phyloP scores from a whole-genome alignment of 148 eudicot species.

The Salicornia ramosissima region DNA sequence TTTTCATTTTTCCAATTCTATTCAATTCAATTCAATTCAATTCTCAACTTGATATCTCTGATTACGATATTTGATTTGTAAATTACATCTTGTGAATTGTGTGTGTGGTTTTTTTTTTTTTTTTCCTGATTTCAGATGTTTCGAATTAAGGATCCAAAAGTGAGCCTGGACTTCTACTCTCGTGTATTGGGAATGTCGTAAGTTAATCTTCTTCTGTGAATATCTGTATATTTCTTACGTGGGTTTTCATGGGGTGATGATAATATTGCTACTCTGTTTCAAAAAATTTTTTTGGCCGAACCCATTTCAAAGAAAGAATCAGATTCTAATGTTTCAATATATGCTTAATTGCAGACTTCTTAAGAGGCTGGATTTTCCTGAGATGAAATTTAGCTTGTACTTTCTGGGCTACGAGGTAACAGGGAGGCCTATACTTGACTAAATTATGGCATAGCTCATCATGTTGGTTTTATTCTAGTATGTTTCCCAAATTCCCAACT shows the following conservation, averaged over 20 bases:
- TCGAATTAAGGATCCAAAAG: slow-evolving; percentile 92
- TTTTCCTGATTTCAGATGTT: slow-evolving; percentile 79
- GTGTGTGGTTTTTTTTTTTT: too few relatives aligned
- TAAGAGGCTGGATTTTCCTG: slow-evolving; percentile 86
- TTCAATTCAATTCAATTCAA: too few relatives aligned
- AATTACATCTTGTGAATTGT: too few relatives aligned
- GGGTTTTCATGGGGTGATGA: background rate
- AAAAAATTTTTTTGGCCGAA: too few relatives aligned
- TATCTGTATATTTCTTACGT: background rate
- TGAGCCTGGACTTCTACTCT: slow-evolving; percentile 84
- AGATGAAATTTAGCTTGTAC: slow-evolving; percentile 79
- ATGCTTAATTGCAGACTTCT: slow-evolving; percentile 54
- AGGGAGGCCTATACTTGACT: background rate
- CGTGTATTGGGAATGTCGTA: slow-evolving; percentile 97
- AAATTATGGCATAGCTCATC: background rate
- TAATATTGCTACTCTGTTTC: too few relatives aligned
- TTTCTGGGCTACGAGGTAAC: slow-evolving; percentile 87
- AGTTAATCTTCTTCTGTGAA: slow-evolving; percentile 30
- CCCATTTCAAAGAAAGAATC: background rate
- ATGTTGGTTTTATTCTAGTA: background rate
- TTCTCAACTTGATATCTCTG: background rate
- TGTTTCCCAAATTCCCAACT: too few relatives aligned
- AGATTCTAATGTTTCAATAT: background rate
- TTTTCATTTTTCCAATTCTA: background rate
- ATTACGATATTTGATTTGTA: too few relatives aligned